Percentiles rank a stretch among this genome's conserved stretches.
These are phyloP conservation scores for Macrolepiota fuliginosa DNA, from an alignment of 768 basidiomycete species.

Conservation along the genomic window DNA sequence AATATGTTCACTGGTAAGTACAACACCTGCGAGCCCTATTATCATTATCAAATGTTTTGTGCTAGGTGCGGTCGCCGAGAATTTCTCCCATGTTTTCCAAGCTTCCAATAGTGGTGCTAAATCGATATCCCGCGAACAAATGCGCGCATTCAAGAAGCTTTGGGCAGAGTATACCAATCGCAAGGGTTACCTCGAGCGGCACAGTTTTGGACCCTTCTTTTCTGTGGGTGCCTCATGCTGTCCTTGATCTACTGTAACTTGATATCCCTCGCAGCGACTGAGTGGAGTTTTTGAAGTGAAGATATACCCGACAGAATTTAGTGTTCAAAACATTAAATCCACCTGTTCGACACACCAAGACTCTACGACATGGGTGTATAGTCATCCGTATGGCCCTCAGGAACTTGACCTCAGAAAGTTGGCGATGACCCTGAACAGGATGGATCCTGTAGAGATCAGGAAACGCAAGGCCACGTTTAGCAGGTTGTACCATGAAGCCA, in stretches of 20 bases:
- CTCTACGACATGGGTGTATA: conserved; percentile 29
- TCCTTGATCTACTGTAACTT: not conserved
- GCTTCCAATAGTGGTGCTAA: conserved; percentile 76
- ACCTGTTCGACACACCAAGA: conserved; percentile 38
- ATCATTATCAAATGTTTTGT: not conserved
- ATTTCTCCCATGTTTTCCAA: conserved; percentile 95
- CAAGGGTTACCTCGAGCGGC: conserved; percentile 72
- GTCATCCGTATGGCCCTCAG: conserved; percentile 11
- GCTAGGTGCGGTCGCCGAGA: conserved; percentile 87
- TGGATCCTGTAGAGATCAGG: conserved; percentile 65
- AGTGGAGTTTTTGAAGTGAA: conserved; percentile 86
- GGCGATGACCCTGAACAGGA: conserved; percentile 49
- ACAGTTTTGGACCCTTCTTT: conserved; percentile 76
- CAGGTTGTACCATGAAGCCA: conserved; percentile 85
- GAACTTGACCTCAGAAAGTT: conserved; percentile 68
- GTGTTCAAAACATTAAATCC: conserved; percentile 56
- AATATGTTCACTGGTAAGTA: conserved; percentile 88
- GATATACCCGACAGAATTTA: conserved; percentile 74
- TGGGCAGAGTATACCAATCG: conserved; percentile 86
- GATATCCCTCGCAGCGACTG: conserved; percentile 53
- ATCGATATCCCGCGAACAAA: conserved; percentile 83
- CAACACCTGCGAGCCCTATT: no score
- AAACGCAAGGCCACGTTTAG: conserved; percentile 69
- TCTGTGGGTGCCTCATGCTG: conserved; percentile 49
- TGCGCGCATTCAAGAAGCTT: conserved; percentile 91